These are phyloP conservation scores for Zasmidium cellare DNA, from an alignment of 2,329 filamentous ascomycete species.

Conservation along the genomic window DNA sequence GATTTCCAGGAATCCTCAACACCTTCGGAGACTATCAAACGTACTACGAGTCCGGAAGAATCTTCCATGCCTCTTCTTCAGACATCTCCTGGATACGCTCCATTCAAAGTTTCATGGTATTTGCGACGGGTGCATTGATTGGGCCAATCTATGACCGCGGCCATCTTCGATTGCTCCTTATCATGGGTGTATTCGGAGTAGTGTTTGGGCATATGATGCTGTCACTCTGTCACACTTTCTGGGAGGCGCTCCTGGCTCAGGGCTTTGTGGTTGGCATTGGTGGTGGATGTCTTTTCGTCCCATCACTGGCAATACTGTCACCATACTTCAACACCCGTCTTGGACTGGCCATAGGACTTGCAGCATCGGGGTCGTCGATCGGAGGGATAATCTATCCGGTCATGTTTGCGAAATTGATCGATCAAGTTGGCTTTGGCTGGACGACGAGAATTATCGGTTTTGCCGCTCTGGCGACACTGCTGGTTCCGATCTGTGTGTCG, in stretches of 20 bases:
- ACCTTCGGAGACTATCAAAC: conserved; percentile 44
- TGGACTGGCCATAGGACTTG: conserved; percentile 59
- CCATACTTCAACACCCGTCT: conserved; percentile 58
- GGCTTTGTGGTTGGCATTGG: conserved; percentile 39
- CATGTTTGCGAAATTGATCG: neutral
- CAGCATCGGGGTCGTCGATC: conserved; percentile 58
- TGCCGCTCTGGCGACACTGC: neutral
- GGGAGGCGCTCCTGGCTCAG: conserved; percentile 48
- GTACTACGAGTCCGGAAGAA: conserved; percentile 43
- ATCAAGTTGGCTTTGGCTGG: neutral
- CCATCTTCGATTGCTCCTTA: conserved; percentile 51
- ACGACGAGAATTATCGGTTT: neutral
- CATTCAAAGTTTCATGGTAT: conserved; percentile 44
- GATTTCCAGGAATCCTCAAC: neutral
- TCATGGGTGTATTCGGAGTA: no score
- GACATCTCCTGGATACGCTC: conserved; percentile 49
- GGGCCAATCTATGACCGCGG: conserved; percentile 35
- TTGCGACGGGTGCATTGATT: conserved; percentile 35
- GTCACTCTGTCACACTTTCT: conserved; percentile 53
- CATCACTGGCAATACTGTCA: conserved; percentile 35
- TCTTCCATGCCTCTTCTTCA: conserved; percentile 2
- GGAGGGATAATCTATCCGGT: conserved; percentile 31
- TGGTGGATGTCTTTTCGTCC: conserved; percentile 38
- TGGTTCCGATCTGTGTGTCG: conserved; percentile 13
- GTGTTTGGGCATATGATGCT: conserved; percentile 66